These are phyloP conservation scores for Zopfia rhizophila DNA, from an alignment of 2,329 filamentous ascomycete genomes.

Conservation along the genomic window DNA sequence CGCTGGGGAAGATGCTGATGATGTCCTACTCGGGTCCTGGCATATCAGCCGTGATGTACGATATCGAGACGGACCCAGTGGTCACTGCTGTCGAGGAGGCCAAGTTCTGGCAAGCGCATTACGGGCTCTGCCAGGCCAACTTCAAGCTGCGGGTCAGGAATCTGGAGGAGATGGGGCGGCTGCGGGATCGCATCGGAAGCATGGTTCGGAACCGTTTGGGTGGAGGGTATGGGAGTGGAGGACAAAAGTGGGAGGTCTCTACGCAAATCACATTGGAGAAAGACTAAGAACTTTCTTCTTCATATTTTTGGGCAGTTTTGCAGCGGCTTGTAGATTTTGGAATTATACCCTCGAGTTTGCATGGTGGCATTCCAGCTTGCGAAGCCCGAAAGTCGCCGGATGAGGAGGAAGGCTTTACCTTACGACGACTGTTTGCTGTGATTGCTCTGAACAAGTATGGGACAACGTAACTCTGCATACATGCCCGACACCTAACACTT, in stretches of 20 bases:
- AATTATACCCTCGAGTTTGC: background rate
- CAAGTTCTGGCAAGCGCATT: constrained; percentile 98
- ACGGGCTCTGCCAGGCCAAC: constrained; percentile 95
- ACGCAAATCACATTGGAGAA: constrained; percentile 75
- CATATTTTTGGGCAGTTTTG: background rate
- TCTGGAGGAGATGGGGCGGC: constrained; percentile 71
- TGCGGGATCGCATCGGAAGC: constrained; percentile 79
- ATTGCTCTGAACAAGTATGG: background rate
- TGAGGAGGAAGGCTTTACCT: constrained; percentile 13
- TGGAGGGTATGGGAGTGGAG: constrained; percentile 85
- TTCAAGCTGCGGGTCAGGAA: constrained; percentile 79
- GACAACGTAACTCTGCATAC: constrained; percentile 7
- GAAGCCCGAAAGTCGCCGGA: constrained; percentile 34
- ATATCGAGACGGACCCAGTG: constrained; percentile 83
- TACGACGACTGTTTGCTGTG: constrained; percentile 1
- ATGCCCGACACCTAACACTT: constrained; percentile 9
- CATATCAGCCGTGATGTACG: constrained; percentile 79
- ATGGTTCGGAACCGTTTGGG: constrained; percentile 87
- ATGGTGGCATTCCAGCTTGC: constrained; percentile 19
- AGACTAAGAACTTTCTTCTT: constrained; percentile 45
- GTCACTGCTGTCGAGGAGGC: constrained; percentile 86
- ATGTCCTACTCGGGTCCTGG: constrained; percentile 80
- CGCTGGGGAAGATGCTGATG: constrained; percentile 91
- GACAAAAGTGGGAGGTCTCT: constrained; percentile 91
- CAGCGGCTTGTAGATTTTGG: background rate